phyloP scores from a whole-genome alignment of 805 yeast genomes.

The Metschnikowia dekortorum region DNA sequence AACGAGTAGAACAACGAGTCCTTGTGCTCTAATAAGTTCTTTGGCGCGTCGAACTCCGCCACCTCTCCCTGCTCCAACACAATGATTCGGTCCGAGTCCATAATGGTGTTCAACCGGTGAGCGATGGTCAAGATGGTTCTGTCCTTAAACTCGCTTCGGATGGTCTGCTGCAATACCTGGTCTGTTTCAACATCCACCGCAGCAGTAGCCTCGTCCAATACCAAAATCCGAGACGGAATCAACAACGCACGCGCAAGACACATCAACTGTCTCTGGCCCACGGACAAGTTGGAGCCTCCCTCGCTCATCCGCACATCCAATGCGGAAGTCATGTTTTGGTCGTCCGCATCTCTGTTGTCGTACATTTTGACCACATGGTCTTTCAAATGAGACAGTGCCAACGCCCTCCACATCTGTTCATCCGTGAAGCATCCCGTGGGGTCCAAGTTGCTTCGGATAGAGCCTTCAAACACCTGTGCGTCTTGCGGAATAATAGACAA shows the following conservation, averaged over 20 bases:
- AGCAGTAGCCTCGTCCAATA: conserved; percentile 84
- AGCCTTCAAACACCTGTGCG: conserved; percentile 43
- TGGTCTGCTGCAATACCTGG: conserved; percentile 70
- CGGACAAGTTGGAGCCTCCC: conserved; percentile 47
- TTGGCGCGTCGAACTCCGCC: conserved; percentile 73
- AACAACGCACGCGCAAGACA: conserved; percentile 77
- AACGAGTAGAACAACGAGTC: conserved; percentile 74
- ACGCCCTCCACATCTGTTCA: conserved; percentile 39
- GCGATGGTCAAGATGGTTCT: conserved; percentile 83
- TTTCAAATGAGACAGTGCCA: conserved; percentile 41
- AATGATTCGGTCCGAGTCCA: conserved; percentile 74
- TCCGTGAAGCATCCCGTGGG: conserved; percentile 34
- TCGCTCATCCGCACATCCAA: conserved; percentile 38
- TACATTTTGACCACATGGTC: conserved; percentile 37
- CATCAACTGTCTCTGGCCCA: conserved; percentile 56
- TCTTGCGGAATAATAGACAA: conserved; percentile 44
- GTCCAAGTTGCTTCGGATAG: conserved; percentile 38
- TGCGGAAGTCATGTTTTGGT: conserved; percentile 19
- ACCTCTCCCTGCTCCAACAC: conserved; percentile 74
- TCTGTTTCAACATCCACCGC: conserved; percentile 88
- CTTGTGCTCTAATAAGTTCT: conserved; percentile 57
- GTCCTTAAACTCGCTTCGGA: conserved; percentile 67
- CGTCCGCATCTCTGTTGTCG: conserved; percentile 25
- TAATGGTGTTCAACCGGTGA: conserved; percentile 75
- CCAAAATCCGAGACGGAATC: conserved; percentile 54